phyloP scores from a whole-genome alignment of 805 yeast genomes.

The Wickerhamiella brachini region DNA sequence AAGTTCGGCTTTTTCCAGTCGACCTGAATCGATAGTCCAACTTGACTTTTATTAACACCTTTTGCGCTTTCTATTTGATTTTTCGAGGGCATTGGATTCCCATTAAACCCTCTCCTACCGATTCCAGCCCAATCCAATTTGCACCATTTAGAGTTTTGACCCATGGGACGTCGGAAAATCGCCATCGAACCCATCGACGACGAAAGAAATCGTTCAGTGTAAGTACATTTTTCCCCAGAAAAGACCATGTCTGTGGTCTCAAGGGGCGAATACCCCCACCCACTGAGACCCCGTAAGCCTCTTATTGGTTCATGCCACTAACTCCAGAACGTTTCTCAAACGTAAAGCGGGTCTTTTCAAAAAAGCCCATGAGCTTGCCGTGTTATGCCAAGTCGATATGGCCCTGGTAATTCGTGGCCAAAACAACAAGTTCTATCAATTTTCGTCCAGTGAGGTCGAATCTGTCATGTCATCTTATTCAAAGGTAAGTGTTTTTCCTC shows the following conservation, averaged over 20 bases:
- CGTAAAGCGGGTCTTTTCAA: conserved; percentile 84
- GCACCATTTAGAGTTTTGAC: neutral
- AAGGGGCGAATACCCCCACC: no score
- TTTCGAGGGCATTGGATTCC: neutral
- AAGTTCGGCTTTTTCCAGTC: neutral
- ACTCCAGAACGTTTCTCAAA: conserved; percentile 59
- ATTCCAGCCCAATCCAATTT: neutral
- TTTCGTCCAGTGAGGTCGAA: conserved; percentile 53
- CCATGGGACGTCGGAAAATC: conserved; percentile 94
- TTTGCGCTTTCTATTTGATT: neutral
- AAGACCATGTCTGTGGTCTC: no score
- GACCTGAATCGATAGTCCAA: neutral
- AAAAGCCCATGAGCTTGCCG: conserved; percentile 74
- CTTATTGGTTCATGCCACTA: neutral
- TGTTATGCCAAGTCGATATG: conserved; percentile 82
- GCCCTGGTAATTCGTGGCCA: conserved; percentile 80
- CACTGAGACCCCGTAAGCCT: neutral
- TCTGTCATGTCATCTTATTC: conserved; percentile 34
- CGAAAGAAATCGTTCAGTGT: conserved; percentile 54
- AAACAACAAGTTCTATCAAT: conserved; percentile 69
- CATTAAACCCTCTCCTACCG: neutral
- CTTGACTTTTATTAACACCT: neutral
- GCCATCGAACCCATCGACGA: conserved; percentile 83
- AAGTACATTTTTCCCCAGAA: conserved; percentile 11
- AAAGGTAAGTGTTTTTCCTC: conserved; percentile 6